Evolutionary conservation across 2,329 filamentous ascomycete species (phyloP).

Genomic region (Curvularia spicifera): DNA sequence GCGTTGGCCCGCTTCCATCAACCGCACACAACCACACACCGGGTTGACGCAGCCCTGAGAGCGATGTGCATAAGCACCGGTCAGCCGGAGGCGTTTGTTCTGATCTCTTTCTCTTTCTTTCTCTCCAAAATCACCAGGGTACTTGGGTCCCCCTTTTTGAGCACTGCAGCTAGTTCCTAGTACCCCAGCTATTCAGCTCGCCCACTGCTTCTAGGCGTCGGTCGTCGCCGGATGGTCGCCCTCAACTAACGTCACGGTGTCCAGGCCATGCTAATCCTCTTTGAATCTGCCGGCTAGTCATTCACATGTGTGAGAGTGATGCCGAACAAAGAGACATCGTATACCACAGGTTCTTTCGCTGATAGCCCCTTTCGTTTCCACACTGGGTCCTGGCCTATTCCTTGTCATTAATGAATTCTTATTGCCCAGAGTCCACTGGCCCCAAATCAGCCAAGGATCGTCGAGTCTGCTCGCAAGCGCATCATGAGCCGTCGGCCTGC

Average conservation of each 20-base stretch:
- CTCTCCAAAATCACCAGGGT: neutral
- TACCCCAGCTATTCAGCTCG: constrained; percentile 5
- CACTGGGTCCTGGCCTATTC: neutral
- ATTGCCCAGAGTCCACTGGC: neutral
- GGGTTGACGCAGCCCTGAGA: neutral
- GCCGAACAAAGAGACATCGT: neutral
- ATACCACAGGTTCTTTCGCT: neutral
- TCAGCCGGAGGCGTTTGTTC: neutral
- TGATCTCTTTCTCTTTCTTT: neutral
- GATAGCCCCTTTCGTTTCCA: neutral
- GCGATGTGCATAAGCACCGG: neutral
- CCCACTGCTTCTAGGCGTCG: neutral
- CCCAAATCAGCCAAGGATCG: neutral
- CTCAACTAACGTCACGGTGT: neutral
- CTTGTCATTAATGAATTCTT: neutral
- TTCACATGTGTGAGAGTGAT: neutral
- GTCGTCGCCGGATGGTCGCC: neutral
- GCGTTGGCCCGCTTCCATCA: neutral
- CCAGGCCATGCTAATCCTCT: neutral
- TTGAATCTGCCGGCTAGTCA: neutral
- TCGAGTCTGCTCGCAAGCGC: neutral
- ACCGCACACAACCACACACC: neutral
- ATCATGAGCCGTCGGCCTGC: constrained; percentile 1
- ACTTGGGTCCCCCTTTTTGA: constrained; percentile 1
- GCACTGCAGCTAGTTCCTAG: constrained; percentile 7